Evolutionary conservation across 257 asterid species (phyloP), one percentile per base, ranked within the genome.

Genomic region (Jaltomata sinuosa): DNA sequence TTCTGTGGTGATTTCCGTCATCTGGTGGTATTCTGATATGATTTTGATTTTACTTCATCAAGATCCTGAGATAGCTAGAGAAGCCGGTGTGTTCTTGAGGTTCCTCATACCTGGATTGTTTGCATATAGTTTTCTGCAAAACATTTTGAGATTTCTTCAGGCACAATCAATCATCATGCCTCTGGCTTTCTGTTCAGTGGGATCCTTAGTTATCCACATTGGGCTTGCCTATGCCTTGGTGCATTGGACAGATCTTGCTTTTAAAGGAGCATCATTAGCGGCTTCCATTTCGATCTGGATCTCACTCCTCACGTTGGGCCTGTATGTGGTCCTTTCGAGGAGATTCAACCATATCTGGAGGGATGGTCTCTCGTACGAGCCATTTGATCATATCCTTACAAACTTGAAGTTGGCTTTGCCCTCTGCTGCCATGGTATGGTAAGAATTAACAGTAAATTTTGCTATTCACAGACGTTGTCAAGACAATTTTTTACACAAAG

Each of bases 391-490:
- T 52, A 5, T 91, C 3, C 61, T 79, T 18, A 5, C 80, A 22
- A 87, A 81, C 84, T 85, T 90, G 83, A 93, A 90, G 91, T 53
- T 92, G 19, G 95, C 94, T 15, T 27, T 92, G 83, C 97, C 95
- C 31, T 92, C 97, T 59, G 98, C 97, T 50, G 95, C 91, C 74
- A 93, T 93, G 94, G 91, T 93, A 42, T 93, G 95, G 97, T 92
- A 40, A 92, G 95, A 84, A 49, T 40, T 42, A 42, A 45, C 54
- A 11, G 3, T 71, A 22, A 67, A 11, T 71, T 71, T 40, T 71
- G 34, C 16, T 71, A 40, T 65, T 31, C 40, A 31, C 36, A 31
- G 72, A 64, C n/a, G 4, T 22, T 50, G 55, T 50, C 55, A 50
- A 50, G 5, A 50, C 55, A 50, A 50, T 31, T 32, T 62, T 29